Percentiles rank a stretch among this genome's conserved stretches.
Conservation (phyloP, 257 asterid genomes). For the Leonotis leonurus region DNA sequence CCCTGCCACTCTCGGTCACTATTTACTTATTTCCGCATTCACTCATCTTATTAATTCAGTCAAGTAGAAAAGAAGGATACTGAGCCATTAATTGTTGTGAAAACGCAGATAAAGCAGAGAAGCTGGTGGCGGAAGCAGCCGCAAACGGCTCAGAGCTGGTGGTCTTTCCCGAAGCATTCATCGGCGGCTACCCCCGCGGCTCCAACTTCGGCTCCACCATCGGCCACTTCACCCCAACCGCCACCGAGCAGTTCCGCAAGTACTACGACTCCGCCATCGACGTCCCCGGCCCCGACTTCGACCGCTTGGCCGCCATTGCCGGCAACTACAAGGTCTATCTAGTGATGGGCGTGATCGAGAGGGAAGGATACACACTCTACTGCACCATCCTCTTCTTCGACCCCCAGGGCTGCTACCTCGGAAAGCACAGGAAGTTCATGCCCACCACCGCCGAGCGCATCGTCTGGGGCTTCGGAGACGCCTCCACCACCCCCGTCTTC, state of each 20-base stretch:
- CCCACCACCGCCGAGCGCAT: constrained; percentile 84
- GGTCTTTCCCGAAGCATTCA: constrained; percentile 94
- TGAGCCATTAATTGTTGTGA: too few relatives aligned
- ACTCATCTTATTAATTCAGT: too few relatives aligned
- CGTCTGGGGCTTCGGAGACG: constrained; percentile 96
- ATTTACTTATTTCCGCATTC: too few relatives aligned
- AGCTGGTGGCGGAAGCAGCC: constrained; percentile 90
- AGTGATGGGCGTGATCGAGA: constrained; percentile 86
- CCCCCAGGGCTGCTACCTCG: constrained; percentile 74
- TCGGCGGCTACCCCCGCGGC: constrained; percentile 99
- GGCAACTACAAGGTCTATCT: constrained; percentile 78
- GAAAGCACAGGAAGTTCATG: constrained; percentile 87
- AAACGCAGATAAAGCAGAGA: constrained; percentile 78
- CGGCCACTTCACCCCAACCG: constrained; percentile 80
- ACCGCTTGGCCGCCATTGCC: constrained; percentile 88
- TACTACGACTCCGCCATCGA: constrained; percentile 84
- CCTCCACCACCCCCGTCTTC: constrained; percentile 84
- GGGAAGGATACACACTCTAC: constrained; percentile 84
- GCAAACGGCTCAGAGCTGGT: constrained; percentile 75
- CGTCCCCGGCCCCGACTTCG: constrained; percentile 93
- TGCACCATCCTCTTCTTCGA: constrained; percentile 78
- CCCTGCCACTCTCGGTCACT: constrained; percentile 83
- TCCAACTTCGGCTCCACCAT: constrained; percentile 73
- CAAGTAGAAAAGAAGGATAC: too few relatives aligned
- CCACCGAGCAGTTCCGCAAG: constrained; percentile 78